Conservation (phyloP, 192 early-diverging fungal genomes). For the Geranomyces variabilis region DNA sequence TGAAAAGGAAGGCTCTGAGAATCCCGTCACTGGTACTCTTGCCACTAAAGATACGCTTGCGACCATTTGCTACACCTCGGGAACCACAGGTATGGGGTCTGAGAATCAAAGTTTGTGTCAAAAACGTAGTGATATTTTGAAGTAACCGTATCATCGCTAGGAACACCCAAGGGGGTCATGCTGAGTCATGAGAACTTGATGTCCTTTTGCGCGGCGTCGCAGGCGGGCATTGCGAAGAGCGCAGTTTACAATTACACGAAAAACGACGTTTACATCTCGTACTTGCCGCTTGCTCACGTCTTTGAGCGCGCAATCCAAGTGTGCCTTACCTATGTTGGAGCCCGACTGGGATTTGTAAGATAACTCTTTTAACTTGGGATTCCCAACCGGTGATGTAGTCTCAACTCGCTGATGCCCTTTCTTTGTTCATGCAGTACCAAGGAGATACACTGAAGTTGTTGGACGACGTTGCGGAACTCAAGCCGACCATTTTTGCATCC, state of each 20-base stretch:
- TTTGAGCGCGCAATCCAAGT: constrained; percentile 64
- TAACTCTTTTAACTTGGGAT: constrained; percentile 65
- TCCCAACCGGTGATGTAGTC: no score
- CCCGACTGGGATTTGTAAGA: constrained; percentile 78
- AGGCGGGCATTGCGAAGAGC: constrained; percentile 9
- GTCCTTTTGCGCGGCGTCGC: constrained; percentile 12
- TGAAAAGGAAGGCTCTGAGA: constrained; percentile 22
- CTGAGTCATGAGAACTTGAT: constrained; percentile 20
- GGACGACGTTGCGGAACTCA: constrained; percentile 82
- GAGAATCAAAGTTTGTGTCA: constrained; percentile 79
- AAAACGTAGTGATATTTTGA: no score
- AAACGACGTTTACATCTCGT: constrained; percentile 75
- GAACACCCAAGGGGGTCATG: constrained; percentile 24
- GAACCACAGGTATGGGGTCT: constrained; percentile 65
- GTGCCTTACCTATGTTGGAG: constrained; percentile 55
- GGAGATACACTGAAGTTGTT: constrained; percentile 73
- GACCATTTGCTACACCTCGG: constrained; percentile 86
- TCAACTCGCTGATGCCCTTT: constrained; percentile 60
- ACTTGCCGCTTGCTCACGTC: constrained; percentile 90
- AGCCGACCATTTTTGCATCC: constrained; percentile 80
- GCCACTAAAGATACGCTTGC: constrained; percentile 65
- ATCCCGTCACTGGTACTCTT: constrained; percentile 9
- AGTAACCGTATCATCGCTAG: no score
- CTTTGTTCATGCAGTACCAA: constrained; percentile 66
- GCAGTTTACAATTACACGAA: constrained; percentile 26